Evolutionary conservation across 352 stramenopile species (phyloP), one percentile per base, ranked within the genome.

Genomic region (Phytophthora aleatoria): DNA sequence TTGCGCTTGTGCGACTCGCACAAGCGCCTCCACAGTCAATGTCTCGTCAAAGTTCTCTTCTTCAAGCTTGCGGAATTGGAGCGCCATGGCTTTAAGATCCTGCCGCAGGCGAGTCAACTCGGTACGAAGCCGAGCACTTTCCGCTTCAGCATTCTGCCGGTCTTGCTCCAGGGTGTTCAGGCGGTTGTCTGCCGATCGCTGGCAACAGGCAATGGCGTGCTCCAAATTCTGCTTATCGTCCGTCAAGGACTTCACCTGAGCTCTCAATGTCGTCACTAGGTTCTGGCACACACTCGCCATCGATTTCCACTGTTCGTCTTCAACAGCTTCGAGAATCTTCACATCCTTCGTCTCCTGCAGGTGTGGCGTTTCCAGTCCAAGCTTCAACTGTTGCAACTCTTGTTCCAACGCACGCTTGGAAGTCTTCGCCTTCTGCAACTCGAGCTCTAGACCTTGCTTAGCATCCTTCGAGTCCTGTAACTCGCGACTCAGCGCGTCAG

Each of bases 121-220:
- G 27, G 12, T 26, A 50, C 61, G 61, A 47, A 74, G 66, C 0
- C n/a, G 45, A 12, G 1, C 1, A 41, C 70, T 74, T 12, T 74
- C 61, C 10, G 11, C 39, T 15, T 74, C 54, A 50, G 62, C 50
- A 2, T 28, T 43, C 33, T 69, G 35, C 12, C 60, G 50, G 31
- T 58, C 60, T 13, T 44, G 44, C 8, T 69, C 60, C 3, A 73
- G 24, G 15, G 20, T 31, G 54, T 54, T 30, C 8, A 73, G 13
- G 31, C 61, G 55, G 3, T 69, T 56, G 24, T 69, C 50, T 12
- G 50, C 54, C 39, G 60, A 65, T 54, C 41, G 61, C 54, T 73
- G 60, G 39, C 65, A 69, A 9, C 57, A 62, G 1, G 6, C 9
- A 20, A 65, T 48, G 15, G 65, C 65, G n/a, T 54, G 41, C 27